Conservation (phyloP, 305 asterid genomes). For the Fraxinus sp. region DNA sequence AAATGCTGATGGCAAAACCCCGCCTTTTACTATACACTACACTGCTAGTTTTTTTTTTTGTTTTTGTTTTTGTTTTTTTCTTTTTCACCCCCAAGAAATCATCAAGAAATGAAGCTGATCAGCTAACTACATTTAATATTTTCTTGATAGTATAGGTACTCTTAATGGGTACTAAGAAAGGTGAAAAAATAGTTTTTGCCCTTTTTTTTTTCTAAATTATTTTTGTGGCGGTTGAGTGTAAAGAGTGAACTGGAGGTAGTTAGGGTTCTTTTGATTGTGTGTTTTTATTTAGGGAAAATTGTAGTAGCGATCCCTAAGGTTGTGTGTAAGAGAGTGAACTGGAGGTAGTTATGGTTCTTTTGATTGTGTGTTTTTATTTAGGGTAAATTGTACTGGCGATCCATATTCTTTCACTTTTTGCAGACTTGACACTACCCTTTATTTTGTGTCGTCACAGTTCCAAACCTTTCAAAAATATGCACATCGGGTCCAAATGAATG, state of each 20-base stretch:
- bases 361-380: no score
- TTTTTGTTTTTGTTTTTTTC: no score
- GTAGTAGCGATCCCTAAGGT: not conserved
- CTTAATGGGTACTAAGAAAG: slow-evolving; percentile 12
- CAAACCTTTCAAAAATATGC: not conserved
- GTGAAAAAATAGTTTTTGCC: not conserved
- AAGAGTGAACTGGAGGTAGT: not conserved
- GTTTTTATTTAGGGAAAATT: not conserved
- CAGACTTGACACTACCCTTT: not conserved
- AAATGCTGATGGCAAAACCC: slow-evolving; percentile 12
- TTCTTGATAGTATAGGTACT: not conserved
- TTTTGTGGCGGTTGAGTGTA: not conserved
- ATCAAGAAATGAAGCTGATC: not conserved
- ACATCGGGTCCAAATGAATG: not conserved
- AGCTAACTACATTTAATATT: not conserved
- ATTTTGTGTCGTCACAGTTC: not conserved
- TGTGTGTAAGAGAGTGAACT: no score
- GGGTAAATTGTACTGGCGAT: no score
- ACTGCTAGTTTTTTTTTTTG: not conserved
- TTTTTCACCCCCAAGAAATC: not conserved
- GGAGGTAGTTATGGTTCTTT: no score
- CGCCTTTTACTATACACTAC: not conserved
- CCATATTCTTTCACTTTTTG: not conserved
- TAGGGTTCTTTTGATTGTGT: not conserved
- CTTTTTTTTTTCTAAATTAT: not conserved